Conservation (phyloP, 805 yeast genomes). For the Metschnikowia vanudenii region DNA sequence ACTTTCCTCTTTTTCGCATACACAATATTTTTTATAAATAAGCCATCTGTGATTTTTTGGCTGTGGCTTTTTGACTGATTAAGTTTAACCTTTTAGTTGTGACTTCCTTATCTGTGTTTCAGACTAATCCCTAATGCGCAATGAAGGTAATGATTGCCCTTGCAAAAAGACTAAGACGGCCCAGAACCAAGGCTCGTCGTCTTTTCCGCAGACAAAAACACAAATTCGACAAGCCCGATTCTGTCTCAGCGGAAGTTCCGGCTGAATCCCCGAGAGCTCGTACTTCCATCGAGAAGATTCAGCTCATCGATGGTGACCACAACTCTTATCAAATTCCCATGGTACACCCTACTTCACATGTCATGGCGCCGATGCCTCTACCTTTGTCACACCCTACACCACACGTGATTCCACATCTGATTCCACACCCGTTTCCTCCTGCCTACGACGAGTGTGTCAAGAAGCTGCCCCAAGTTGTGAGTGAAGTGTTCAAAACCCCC, state of each 20-base stretch:
- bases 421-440: slow-evolving; percentile 9
- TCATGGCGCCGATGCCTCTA: too few species aligned
- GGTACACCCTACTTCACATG: too few species aligned
- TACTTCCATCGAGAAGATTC: not conserved
- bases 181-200: not conserved
- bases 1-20: not conserved
- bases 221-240: not conserved
- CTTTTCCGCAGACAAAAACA: not conserved
- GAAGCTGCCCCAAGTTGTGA: not conserved
- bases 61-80: not conserved
- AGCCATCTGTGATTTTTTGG: not conserved
- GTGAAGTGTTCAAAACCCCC: not conserved
- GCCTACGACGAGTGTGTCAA: slow-evolving; percentile 15
- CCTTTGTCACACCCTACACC: too few species aligned
- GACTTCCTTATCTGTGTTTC: too few species aligned
- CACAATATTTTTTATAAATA: not conserved
- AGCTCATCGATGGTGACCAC: not conserved
- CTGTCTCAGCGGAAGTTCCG: not conserved
- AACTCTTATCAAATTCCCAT: not conserved
- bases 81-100: too few species aligned
- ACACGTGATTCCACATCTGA: too few species aligned
- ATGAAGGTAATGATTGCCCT: slow-evolving; percentile 8
- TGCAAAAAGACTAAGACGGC: slow-evolving; percentile 4
- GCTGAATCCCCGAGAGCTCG: not conserved
- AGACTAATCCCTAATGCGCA: not conserved